Evolutionary conservation across 108 stramenopile species (phyloP), one percentile per base, ranked within the genome.

Genomic region (Conticribra guillardii): DNA sequence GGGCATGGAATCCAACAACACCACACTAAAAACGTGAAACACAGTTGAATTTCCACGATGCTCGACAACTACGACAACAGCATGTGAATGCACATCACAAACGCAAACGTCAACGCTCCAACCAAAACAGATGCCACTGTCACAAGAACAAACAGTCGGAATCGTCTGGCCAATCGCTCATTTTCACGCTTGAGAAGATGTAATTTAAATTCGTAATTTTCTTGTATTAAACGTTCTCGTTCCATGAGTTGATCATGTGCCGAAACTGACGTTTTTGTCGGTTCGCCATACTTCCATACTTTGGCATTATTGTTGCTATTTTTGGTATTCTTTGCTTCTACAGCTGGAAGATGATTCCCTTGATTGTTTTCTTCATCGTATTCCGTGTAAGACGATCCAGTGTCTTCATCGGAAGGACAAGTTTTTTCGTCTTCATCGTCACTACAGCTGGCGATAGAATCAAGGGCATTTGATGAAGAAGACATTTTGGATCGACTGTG

Each of bases 251-350:
- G 41, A 58, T 76, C 76, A 30, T 53, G 64, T 17, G 55, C 34
- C 8, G 73, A 74, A 9, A 55, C 30, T 30, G 55, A 37, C 15
- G 45, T 53, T 28, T 34, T 50, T 34, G 32, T 63, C 41, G 45
- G 61, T 17, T 76, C 76, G 15, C 76, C 68, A 51, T 69, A 64
- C 3, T 34, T 69, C 76, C 76, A 76, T 1, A 76, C 76, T 19
- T 54, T 60, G 27, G n/a, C n/a, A n/a, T 54, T 30, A 52, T 64
- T 61, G 26, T 32, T 61, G 28, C 30, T 34, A 23, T 53, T 32
- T 0, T 47, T 54, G 16, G 52, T 54, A 3, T 21, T 64, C n/a
- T 48, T n/a, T n/a, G n/a, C n/a, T n/a, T n/a, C n/a, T n/a, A n/a
- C n/a, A n/a, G n/a, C n/a, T n/a, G n/a, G 48, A 14, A 29, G 55